Conservation (phyloP, 2,329 filamentous ascomycete genomes). For the Penicillium sp. region DNA sequence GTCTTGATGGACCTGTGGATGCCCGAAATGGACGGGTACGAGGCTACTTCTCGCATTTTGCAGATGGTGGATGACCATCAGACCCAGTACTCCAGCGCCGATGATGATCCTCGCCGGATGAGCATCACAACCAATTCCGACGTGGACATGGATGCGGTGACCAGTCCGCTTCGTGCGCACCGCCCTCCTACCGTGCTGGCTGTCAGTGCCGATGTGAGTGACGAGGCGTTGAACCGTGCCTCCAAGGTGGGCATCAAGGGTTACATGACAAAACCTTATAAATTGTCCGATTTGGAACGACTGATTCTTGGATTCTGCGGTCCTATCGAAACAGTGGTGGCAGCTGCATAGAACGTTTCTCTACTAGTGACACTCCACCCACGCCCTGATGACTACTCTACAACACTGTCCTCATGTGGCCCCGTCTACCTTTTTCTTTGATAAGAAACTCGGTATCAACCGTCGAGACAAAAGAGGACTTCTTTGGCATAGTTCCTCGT, state of each 20-base stretch:
- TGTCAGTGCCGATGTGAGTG: conserved; percentile 71
- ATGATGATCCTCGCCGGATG: conserved; percentile 17
- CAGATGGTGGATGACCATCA: conserved; percentile 54
- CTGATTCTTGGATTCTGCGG: conserved; percentile 60
- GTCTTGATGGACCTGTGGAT: conserved; percentile 80
- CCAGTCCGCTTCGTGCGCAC: conserved; percentile 42
- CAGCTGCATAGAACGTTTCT: neutral
- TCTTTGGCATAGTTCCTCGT: conserved; percentile 16
- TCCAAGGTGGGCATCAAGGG: conserved; percentile 69
- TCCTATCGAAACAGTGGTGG: conserved; percentile 14
- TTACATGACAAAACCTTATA: conserved; percentile 72
- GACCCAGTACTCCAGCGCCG: conserved; percentile 27
- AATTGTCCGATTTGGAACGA: conserved; percentile 66
- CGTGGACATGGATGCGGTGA: conserved; percentile 27
- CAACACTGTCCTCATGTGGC: conserved; percentile 7
- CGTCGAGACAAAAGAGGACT: neutral
- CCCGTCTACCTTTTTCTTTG: conserved; percentile 4
- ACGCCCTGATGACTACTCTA: neutral
- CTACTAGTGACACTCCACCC: neutral
- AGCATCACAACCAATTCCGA: conserved; percentile 21
- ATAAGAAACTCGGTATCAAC: conserved; percentile 9
- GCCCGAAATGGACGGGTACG: conserved; percentile 74
- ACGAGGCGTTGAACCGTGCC: conserved; percentile 65
- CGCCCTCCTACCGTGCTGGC: conserved; percentile 60
- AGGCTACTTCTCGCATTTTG: conserved; percentile 69